Conservation (phyloP, 192 early-diverging fungal genomes). For the Helicostylum pulchrum region DNA sequence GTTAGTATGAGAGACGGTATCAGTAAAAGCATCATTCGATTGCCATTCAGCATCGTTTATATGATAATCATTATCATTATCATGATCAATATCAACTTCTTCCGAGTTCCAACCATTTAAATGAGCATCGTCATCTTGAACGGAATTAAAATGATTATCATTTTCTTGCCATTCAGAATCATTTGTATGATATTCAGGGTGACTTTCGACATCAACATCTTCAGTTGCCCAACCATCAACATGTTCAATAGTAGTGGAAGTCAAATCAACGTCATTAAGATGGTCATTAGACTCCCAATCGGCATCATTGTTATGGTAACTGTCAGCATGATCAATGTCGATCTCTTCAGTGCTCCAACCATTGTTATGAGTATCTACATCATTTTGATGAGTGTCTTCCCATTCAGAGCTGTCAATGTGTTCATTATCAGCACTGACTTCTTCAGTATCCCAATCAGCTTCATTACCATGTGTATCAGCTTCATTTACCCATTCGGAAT, state of each 20-base stretch:
- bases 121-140: background rate
- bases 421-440: background rate
- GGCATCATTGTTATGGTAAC: background rate
- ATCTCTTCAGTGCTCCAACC: no score
- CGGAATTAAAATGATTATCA: background rate
- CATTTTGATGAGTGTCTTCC: background rate
- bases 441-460: background rate
- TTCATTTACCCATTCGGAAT: background rate
- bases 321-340: conserved; percentile 1
- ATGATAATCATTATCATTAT: background rate
- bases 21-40: background rate
- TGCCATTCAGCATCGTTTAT: background rate
- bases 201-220: background rate
- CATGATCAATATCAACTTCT: background rate
- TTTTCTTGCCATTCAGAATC: conserved; percentile 8
- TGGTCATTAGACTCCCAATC: no score
- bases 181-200: background rate
- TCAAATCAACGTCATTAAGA: no score
- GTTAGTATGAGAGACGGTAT: background rate
- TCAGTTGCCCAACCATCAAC: background rate
- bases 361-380: no score
- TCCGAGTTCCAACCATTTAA: background rate
- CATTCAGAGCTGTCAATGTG: background rate
- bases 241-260: no score
- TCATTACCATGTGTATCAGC: background rate